Base-by-base conservation (phyloP, 129 eudicot species). In the Dittrichia graveolens region DNA sequence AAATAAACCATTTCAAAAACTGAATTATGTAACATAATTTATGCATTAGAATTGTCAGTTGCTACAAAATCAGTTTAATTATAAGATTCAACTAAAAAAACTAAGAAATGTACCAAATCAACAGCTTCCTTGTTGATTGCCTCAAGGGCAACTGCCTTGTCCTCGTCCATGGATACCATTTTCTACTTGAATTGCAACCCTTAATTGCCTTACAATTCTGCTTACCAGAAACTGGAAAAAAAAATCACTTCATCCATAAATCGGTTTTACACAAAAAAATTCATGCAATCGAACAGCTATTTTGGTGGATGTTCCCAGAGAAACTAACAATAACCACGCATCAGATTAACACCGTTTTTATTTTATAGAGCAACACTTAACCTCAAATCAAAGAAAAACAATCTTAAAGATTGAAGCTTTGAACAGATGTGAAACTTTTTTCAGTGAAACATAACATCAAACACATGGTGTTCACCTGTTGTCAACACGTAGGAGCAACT, bases 101-200 rank as follows among this genome's bases (percentile, higher is more conserved):
- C 31, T 5, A 71, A 73, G 15, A 61, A 74, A 40, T 19, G 45
- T 85, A 85, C 90, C 90, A 85, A 50, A 79, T 85, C 90, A 67
- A 85, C 84, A 62, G 82, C 82, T 79, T 85, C 90, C 47, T 85
- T 85, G 80, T 77, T 85, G 62, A 85, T 82, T n/a, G 86, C 86
- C 71, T 85, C 86, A 1, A 85, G 84, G 12, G 82, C 84, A 80
- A 47, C 50, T 43, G 84, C 67, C 78, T 82, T 85, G 19, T 85
- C 84, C 12, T 75, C 80, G 0, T 82, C 86, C 86, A 82, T 82
- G 44, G 64, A 35, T 38, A 49, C 77, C 61, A 14, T 62, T 71
- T 19, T 66, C 41, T 45, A 67, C 65, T 65, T 75, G 79, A 65
- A 39, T 54, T 57, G 13, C 48, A 41, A 69, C 60, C 58, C 69